Percentiles rank a stretch among this genome's conserved stretches.
These are phyloP conservation scores for Aspergillus latus DNA, from an alignment of 2,329 filamentous ascomycete genomes.

Conservation along the genomic window DNA sequence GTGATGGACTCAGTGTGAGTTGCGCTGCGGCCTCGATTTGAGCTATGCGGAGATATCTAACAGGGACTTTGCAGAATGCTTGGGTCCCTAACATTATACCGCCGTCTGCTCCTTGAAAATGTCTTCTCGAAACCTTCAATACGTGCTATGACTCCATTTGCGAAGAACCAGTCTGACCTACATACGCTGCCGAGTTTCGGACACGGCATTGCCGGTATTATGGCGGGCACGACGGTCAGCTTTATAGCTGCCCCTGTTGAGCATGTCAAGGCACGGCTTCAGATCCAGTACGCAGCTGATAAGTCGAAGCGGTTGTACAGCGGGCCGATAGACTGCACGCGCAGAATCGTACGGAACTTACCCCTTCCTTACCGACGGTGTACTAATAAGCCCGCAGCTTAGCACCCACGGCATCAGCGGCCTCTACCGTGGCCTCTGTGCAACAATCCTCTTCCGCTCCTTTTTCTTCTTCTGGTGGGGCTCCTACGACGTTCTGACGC, in stretches of 20 bases:
- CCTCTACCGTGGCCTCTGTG: constrained; percentile 79
- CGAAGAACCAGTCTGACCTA: constrained; percentile 33
- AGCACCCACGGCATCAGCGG: constrained; percentile 70
- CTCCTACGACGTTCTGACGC: constrained; percentile 83
- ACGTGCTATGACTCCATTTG: constrained; percentile 39
- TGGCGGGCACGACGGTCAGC: constrained; percentile 85
- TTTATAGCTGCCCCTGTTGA: constrained; percentile 93
- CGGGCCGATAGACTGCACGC: constrained; percentile 80
- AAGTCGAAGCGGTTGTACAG: constrained; percentile 78
- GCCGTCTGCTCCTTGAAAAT: constrained; percentile 75
- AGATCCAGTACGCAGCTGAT: constrained; percentile 84
- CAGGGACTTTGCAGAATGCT: constrained; percentile 63
- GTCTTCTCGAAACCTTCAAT: constrained; percentile 63
- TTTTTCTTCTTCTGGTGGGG: constrained; percentile 99
- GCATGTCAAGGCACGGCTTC: constrained; percentile 89
- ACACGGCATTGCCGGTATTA: constrained; percentile 81
- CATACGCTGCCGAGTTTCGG: constrained; percentile 69
- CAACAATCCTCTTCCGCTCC: constrained; percentile 82
- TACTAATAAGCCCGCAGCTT: constrained; percentile 32
- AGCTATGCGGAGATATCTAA: constrained; percentile 20
- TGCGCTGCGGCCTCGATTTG: neutral
- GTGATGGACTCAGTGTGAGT: constrained; percentile 79
- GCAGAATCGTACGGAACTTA: constrained; percentile 54
- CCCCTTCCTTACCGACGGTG: neutral
- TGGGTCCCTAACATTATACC: constrained; percentile 86